Evolutionary conservation across 1,139 yeast species (phyloP).

Genomic region (Candida glucosophila): DNA sequence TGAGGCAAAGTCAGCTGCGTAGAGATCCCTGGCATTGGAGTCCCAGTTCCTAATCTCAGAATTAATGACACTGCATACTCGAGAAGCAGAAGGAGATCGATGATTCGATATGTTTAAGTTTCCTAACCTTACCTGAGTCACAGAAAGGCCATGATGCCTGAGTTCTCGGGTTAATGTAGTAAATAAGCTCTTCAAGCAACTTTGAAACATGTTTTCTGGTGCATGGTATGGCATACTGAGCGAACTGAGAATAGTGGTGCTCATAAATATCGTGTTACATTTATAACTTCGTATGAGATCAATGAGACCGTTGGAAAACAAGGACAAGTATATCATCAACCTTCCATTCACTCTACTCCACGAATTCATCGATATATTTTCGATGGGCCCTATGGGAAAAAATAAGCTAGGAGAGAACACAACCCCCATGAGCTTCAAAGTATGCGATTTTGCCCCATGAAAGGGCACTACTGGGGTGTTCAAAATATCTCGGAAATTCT

Average conservation of each 20-base stretch:
- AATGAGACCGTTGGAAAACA: constrained; percentile 51
- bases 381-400: constrained; percentile 65
- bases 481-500: constrained; percentile 33
- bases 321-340: constrained; percentile 35
- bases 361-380: constrained; percentile 41
- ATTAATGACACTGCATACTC: constrained; percentile 22
- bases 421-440: constrained; percentile 46
- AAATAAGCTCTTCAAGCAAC: constrained; percentile 26
- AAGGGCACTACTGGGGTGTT: constrained; percentile 36
- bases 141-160: constrained; percentile 30
- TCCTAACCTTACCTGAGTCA: constrained; percentile 41
- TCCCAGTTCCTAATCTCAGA: constrained; percentile 37
- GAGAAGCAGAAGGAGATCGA: constrained; percentile 15
- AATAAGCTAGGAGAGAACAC: constrained; percentile 56
- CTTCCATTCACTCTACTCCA: constrained; percentile 49
- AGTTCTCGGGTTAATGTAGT: constrained; percentile 33
- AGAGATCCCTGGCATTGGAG: constrained; percentile 26
- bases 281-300: constrained; percentile 43
- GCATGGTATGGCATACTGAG: constrained; percentile 41
- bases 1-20: constrained; percentile 25
- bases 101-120: constrained; percentile 33
- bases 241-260: constrained; percentile 36
- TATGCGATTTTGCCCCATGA: constrained; percentile 46
- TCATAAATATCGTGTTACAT: constrained; percentile 35
- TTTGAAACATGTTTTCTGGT: constrained; percentile 37